A percentile compares a stretch with the other conserved stretches of the same genome.
These are phyloP conservation scores for Colletotrichum chlorophyti DNA, from an alignment of 2,329 filamentous ascomycete species.

Conservation along the genomic window DNA sequence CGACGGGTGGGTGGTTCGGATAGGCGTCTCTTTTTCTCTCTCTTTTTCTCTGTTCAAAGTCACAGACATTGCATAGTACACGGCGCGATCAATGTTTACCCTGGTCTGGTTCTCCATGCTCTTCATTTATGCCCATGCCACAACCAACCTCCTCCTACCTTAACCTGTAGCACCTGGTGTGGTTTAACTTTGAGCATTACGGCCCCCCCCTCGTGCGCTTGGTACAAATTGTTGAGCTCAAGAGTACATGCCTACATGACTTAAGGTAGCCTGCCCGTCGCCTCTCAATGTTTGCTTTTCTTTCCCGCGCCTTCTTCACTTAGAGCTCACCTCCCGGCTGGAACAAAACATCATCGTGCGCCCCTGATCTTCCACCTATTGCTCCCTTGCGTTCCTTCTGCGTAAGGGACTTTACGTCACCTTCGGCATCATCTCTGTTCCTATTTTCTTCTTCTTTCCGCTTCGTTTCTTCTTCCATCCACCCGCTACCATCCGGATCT, in stretches of 20 bases:
- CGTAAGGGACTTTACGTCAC: slow-evolving; percentile 20
- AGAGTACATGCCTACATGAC: too few species aligned
- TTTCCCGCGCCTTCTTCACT: neutral
- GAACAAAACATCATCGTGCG: neutral
- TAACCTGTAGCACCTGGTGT: too few species aligned
- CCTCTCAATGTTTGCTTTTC: neutral
- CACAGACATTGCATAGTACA: too few species aligned
- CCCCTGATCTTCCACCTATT: neutral
- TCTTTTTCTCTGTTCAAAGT: neutral
- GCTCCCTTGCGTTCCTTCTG: slow-evolving; percentile 16
- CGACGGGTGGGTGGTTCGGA: neutral
- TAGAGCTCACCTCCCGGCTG: neutral
- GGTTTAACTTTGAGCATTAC: too few species aligned
- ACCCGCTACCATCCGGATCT: neutral
- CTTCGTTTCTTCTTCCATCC: too few species aligned
- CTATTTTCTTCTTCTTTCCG: neutral
- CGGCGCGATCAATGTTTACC: too few species aligned
- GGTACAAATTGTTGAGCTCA: too few species aligned
- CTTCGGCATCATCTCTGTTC: neutral
- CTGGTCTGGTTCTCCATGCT: too few species aligned
- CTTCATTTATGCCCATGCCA: too few species aligned
- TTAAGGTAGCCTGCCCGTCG: too few species aligned
- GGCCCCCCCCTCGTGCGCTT: too few species aligned
- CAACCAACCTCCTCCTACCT: too few species aligned
- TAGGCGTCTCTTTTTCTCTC: neutral